phyloP scores from a whole-genome alignment of 140 eudicot genomes.

The Senecio squalidus region DNA sequence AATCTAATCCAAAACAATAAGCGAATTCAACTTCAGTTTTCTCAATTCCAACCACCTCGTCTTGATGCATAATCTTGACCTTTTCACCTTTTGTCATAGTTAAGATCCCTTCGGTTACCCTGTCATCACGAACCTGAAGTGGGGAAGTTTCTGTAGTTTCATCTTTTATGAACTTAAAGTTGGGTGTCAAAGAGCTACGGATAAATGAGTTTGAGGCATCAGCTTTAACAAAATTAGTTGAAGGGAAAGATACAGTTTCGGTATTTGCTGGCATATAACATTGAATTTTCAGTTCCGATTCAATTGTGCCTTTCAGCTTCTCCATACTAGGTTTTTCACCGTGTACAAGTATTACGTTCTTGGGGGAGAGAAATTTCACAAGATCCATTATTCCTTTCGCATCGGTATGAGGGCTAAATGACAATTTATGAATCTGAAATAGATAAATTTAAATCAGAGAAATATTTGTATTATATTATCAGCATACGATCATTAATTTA shows the following conservation, averaged over 20 bases:
- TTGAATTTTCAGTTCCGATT: conserved; percentile 53
- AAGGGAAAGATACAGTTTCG: conserved; percentile 48
- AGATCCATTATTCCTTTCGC: conserved; percentile 97
- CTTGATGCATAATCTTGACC: conserved; percentile 49
- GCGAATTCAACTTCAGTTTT: conserved; percentile 47
- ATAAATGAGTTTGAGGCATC: conserved; percentile 48
- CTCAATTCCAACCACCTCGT: conserved; percentile 43
- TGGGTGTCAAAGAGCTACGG: conserved; percentile 45
- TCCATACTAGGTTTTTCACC: conserved; percentile 85
- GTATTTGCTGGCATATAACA: conserved; percentile 67
- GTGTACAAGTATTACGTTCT: conserved; percentile 77
- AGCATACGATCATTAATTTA: too few relatives aligned
- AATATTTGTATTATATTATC: background rate
- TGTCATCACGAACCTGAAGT: conserved; percentile 51
- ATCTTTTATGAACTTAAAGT: conserved; percentile 56
- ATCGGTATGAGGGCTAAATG: conserved; percentile 94
- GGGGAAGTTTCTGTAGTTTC: conserved; percentile 16
- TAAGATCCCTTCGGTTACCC: conserved; percentile 62
- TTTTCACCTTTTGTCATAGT: conserved; percentile 33
- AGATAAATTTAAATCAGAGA: background rate
- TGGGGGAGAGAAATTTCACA: conserved; percentile 81
- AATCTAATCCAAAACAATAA: conserved; percentile 39
- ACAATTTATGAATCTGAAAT: conserved; percentile 72
- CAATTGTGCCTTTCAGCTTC: conserved; percentile 49
- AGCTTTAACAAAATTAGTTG: conserved; percentile 57